phyloP scores from a whole-genome alignment of 2,329 filamentous ascomycete genomes.

The Seiridium cupressi region DNA sequence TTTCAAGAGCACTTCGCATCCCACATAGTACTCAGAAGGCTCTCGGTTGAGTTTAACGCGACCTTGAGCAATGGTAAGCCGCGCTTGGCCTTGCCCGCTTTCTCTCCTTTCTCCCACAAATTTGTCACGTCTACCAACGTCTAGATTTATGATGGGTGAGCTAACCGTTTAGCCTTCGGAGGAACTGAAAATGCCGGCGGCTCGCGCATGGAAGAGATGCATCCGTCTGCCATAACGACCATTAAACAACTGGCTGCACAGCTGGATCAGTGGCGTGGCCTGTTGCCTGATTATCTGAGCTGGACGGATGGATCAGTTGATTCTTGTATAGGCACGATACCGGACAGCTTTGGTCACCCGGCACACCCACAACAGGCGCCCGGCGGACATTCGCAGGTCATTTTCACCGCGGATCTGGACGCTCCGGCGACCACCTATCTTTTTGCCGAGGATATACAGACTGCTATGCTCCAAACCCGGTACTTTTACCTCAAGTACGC shows the following conservation, averaged over 20 bases:
- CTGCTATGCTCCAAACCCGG: conserved; percentile 54
- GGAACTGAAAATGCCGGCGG: background rate
- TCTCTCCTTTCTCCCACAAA: too few species aligned
- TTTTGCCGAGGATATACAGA: conserved; percentile 54
- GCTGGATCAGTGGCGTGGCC: conserved; percentile 55
- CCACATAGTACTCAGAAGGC: conserved; percentile 54
- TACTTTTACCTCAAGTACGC: conserved; percentile 60
- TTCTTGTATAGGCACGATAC: too few species aligned
- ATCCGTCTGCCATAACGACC: conserved; percentile 27
- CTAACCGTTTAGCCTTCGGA: background rate
- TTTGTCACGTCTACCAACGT: too few species aligned
- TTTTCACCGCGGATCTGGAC: conserved; percentile 45
- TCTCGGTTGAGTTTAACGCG: conserved; percentile 52
- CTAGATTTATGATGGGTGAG: background rate
- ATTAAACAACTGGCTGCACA: conserved; percentile 52
- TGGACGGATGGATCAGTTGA: conserved; percentile 46
- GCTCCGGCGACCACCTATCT: conserved; percentile 41
- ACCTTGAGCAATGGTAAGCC: conserved; percentile 47
- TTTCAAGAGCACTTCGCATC: conserved; percentile 60
- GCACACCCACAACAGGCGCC: conserved; percentile 20
- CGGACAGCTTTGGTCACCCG: conserved; percentile 8
- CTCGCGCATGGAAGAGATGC: background rate
- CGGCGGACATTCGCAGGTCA: conserved; percentile 25
- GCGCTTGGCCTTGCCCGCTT: background rate
- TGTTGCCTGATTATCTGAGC: conserved; percentile 52